Evolutionary conservation across 1,139 yeast genomes (phyloP).

Genomic region (Debaryomyces nepalensis): DNA sequence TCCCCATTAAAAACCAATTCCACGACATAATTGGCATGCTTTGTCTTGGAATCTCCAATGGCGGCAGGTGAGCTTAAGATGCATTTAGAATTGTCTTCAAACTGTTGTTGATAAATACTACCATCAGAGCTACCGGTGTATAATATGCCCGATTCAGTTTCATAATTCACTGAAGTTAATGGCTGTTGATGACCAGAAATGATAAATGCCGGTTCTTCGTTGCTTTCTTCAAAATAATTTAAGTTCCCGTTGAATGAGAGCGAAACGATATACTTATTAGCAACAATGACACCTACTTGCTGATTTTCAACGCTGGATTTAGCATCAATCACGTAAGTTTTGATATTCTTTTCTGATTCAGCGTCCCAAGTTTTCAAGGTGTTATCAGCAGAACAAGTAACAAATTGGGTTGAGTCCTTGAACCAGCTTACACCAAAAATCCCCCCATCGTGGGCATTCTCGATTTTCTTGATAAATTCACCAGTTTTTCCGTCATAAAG

Average conservation of each 20-base stretch:
- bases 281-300: constrained; percentile 78
- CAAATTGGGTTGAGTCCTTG: constrained; percentile 59
- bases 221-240: constrained; percentile 54
- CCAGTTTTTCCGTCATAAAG: constrained; percentile 91
- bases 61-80: constrained; percentile 33
- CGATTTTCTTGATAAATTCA: constrained; percentile 61
- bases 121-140: constrained; percentile 90
- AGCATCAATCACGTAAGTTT: constrained; percentile 48
- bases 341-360: constrained; percentile 24
- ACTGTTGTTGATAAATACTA: constrained; percentile 61
- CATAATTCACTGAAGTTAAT: constrained; percentile 54
- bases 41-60: constrained; percentile 32
- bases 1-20: constrained; percentile 34
- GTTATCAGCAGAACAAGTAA: constrained; percentile 86
- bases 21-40: constrained; percentile 64
- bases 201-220: constrained; percentile 45
- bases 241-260: constrained; percentile 75
- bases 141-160: constrained; percentile 28
- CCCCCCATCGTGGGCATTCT: constrained; percentile 74
- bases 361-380: constrained; percentile 69
- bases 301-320: constrained; percentile 57
- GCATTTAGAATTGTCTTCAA: constrained; percentile 28
- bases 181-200: constrained; percentile 83
- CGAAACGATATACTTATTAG: constrained; percentile 64
- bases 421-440: constrained; percentile 79